Evolutionary conservation across 1,284 basidiomycete species (phyloP), one percentile per base, ranked within the genome.

Genomic region (Porodaedalea pini): DNA sequence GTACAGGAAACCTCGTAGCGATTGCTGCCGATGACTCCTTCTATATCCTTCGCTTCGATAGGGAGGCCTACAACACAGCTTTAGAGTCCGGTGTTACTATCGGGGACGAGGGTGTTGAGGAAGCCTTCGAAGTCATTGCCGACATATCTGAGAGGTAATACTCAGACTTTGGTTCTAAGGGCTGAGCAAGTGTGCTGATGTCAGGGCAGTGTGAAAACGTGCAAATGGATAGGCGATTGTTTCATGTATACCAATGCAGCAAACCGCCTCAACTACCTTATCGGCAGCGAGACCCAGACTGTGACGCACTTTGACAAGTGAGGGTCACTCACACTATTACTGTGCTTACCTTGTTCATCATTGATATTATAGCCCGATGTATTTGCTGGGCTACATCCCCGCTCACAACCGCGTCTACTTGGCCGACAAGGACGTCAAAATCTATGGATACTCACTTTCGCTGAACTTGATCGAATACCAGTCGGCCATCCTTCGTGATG

Each of bases 211-310:
- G 86, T 98, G 58, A 92, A 87, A 75, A 98, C 96, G 0, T 92
- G 86, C 17, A 96, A 95, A 76, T 99, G 97, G 97, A 86, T 98
- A 43, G 97, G 96, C 60, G 97, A 99, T 71, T 99, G 97, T 76
- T 93, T 99, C 75, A 88, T 99, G 69, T 99, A 98, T 78, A 98
- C 94, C 56, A 98, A 90, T 44, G 73, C 83, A 5, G 83, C 83
- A 59, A 98, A 98, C 74, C 82, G 94, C 17, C 79, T 99, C 59
- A 94, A 88, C 73, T 99, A 99, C 78, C 90, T 98, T 60, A 87
- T 99, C 49, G 97, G 97, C 29, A 88, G 81, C 57, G 93, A 98
- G 72, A 87, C 93, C 0, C 94, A 97, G 70, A 95, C 92, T 54
- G 90, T 99, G 69, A 92, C 91, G 59, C 91, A 94, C 57, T 94